Conservation (phyloP, 2,329 filamentous ascomycete species). For the Aspergillus tamarii region DNA sequence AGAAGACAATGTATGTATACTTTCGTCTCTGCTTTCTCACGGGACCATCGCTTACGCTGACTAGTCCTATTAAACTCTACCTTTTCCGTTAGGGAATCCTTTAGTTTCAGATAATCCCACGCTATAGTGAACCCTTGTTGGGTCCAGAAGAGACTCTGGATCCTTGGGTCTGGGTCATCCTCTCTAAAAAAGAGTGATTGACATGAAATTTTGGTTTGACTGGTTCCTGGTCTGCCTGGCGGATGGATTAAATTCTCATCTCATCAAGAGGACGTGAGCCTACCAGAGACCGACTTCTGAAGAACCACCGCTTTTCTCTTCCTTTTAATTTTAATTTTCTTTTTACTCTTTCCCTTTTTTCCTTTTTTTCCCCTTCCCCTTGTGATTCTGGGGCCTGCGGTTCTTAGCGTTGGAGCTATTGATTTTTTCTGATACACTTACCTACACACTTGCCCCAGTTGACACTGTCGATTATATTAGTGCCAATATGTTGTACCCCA, state of each 20-base stretch:
- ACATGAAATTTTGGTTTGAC: neutral
- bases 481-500: constrained; percentile 5
- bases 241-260: neutral
- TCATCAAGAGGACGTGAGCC: neutral
- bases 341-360: neutral
- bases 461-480: constrained; percentile 3
- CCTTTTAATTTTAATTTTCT: too few relatives aligned
- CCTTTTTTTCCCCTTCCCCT: neutral
- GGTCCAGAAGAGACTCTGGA: constrained; percentile 20
- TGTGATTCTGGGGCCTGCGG: neutral
- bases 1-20: neutral
- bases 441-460: neutral
- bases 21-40: neutral
- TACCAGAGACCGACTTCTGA: neutral
- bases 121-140: constrained; percentile 8
- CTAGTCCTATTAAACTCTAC: neutral
- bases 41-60: neutral
- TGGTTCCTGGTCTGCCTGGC: neutral
- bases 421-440: neutral
- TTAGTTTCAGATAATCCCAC: constrained; percentile 5
- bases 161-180: constrained; percentile 23
- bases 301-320: neutral
- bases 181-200: neutral
- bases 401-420: constrained; percentile 1
- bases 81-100: neutral